Evolutionary conservation across 305 asterid genomes (phyloP).

Genomic region (Ilex paraguariensis): DNA sequence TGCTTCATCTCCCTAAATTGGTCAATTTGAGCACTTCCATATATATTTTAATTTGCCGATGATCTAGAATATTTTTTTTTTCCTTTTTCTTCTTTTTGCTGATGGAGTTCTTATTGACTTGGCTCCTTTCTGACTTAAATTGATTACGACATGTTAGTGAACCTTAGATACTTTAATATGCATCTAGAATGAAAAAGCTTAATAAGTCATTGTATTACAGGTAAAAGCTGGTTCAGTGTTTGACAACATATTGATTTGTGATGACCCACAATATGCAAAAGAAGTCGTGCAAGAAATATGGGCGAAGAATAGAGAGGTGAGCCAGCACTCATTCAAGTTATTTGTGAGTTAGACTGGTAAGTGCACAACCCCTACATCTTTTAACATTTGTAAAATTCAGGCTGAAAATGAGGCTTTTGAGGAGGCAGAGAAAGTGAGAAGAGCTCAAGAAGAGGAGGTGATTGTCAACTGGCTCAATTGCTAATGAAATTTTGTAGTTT

Average conservation of each 20-base stretch:
- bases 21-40: too few relatives aligned
- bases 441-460: conserved; percentile 94
- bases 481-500: conserved; percentile 5
- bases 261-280: conserved; percentile 87
- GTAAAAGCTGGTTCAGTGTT: conserved; percentile 93
- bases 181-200: too few relatives aligned
- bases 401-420: conserved; percentile 85
- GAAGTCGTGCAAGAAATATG: conserved; percentile 70
- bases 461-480: conserved; percentile 3
- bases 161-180: too few relatives aligned
- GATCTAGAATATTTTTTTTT: too few relatives aligned
- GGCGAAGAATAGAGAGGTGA: conserved; percentile 70
- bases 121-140: too few relatives aligned
- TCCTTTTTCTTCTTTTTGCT: too few relatives aligned
- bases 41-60: too few relatives aligned
- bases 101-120: too few relatives aligned
- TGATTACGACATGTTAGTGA: too few relatives aligned
- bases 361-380: background rate
- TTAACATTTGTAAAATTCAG: conserved; percentile 24
- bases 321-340: conserved; percentile 14
- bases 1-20: too few relatives aligned
- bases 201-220: conserved; percentile 26
- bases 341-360: background rate
- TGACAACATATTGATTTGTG: conserved; percentile 83
- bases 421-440: conserved; percentile 85